These are phyloP conservation scores for Ogataea trehaloabstinens DNA, from an alignment of 805 yeast species.

Conservation along the genomic window DNA sequence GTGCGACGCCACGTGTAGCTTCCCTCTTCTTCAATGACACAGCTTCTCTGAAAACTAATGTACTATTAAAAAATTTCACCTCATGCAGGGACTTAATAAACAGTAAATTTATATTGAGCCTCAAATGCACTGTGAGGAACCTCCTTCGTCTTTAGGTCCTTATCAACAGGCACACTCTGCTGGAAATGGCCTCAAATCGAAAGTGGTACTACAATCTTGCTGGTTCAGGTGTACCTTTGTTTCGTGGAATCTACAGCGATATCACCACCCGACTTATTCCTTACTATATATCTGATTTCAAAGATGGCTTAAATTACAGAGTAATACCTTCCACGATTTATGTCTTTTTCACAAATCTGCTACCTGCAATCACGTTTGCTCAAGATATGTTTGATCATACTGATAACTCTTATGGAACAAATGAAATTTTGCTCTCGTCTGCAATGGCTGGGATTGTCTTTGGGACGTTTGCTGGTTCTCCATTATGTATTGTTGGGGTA, in stretches of 20 bases:
- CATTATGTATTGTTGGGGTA: slow-evolving; percentile 92
- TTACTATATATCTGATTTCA: slow-evolving; percentile 72
- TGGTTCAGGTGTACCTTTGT: slow-evolving; percentile 21
- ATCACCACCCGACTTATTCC: slow-evolving; percentile 52
- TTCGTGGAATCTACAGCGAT: slow-evolving; percentile 56
- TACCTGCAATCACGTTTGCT: slow-evolving; percentile 95
- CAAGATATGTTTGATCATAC: slow-evolving; percentile 97
- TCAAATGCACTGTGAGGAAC: no score
- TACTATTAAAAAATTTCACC: no score
- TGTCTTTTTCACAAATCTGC: slow-evolving; percentile 83
- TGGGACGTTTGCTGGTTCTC: slow-evolving; percentile 86
- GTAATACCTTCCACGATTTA: slow-evolving; percentile 81
- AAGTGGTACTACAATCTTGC: not conserved
- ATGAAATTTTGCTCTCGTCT: slow-evolving; percentile 79
- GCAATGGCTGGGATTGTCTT: slow-evolving; percentile 89
- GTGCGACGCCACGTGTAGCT: no score
- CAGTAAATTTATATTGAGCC: no score
- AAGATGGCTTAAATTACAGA: slow-evolving; percentile 80
- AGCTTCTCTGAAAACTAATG: no score
- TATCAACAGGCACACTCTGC: no score
- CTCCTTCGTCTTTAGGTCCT: no score
- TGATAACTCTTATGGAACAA: slow-evolving; percentile 81
- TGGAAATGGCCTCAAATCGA: not conserved
- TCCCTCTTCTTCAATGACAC: no score
- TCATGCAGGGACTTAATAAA: no score